Percentiles rank a stretch among this genome's conserved stretches.
Conservation (phyloP, 1,284 basidiomycete species). For the Leccinum subrobustum region DNA sequence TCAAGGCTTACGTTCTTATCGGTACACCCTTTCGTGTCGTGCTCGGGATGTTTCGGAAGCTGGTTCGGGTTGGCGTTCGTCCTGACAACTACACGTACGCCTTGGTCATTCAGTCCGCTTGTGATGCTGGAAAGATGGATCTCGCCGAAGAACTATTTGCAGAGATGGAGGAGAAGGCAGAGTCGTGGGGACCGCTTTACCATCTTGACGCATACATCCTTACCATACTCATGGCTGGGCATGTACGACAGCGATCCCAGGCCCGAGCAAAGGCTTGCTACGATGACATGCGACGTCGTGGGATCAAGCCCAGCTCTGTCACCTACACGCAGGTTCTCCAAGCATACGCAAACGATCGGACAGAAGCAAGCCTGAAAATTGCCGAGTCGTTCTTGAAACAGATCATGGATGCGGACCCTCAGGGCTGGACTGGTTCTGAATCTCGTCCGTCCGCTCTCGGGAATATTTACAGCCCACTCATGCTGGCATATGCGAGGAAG, state of each 20-base stretch:
- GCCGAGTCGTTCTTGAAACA: constrained; percentile 63
- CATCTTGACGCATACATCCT: constrained; percentile 62
- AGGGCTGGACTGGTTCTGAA: constrained; percentile 40
- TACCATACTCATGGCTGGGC: constrained; percentile 85
- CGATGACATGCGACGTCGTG: constrained; percentile 70
- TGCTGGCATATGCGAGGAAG: constrained; percentile 54
- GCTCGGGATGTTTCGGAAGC: constrained; percentile 59
- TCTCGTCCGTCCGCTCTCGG: constrained; percentile 46
- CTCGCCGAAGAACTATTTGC: constrained; percentile 68
- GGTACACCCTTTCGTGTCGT: constrained; percentile 76
- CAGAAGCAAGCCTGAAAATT: constrained; percentile 45
- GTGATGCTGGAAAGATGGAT: constrained; percentile 70
- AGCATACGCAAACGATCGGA: constrained; percentile 53
- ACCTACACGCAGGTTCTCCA: constrained; percentile 74
- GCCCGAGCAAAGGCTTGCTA: constrained; percentile 66
- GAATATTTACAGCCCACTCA: constrained; percentile 62
- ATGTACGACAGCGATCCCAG: constrained; percentile 60
- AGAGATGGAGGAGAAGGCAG: constrained; percentile 56
- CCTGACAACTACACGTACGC: constrained; percentile 75
- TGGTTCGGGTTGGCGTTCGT: constrained; percentile 48
- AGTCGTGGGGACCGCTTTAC: constrained; percentile 38
- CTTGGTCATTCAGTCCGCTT: constrained; percentile 81
- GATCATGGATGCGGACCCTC: constrained; percentile 40
- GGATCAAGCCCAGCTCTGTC: constrained; percentile 67
- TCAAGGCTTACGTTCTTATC: constrained; percentile 85